A percentile compares a stretch with the other conserved stretches of the same genome.
Evolutionary conservation across 371 early-diverging fungal genomes (phyloP).

Genomic region (Lichtheimia corymbifera): DNA sequence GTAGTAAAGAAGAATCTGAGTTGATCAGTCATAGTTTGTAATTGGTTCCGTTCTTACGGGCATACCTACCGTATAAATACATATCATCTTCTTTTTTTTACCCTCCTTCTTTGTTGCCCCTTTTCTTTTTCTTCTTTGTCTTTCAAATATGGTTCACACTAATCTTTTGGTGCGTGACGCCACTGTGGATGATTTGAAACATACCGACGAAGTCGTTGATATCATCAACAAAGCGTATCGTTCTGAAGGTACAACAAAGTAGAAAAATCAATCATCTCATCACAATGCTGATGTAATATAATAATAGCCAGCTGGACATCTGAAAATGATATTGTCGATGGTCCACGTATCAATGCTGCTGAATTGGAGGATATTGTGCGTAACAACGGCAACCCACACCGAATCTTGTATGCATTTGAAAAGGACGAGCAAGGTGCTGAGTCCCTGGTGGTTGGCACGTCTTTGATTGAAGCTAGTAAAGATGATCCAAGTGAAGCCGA

Average conservation of each 20-base stretch:
- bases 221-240: constrained; percentile 20
- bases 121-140: no score
- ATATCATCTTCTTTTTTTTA: no score
- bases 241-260: constrained; percentile 4
- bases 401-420: constrained; percentile 26
- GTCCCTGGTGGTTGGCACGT: constrained; percentile 35
- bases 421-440: background rate
- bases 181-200: constrained; percentile 15
- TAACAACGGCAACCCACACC: constrained; percentile 26
- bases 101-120: no score
- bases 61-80: no score
- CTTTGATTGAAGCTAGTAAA: constrained; percentile 28
- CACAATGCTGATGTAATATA: background rate
- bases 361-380: constrained; percentile 24
- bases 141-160: background rate
- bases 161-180: constrained; percentile 15
- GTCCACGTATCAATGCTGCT: constrained; percentile 30
- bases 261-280: background rate
- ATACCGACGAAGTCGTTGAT: background rate
- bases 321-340: constrained; percentile 35
- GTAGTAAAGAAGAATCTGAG: no score
- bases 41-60: no score
- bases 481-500: constrained; percentile 25
- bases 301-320: constrained; percentile 47
- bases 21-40: no score